phyloP scores from a whole-genome alignment of 225 moss, liverwort and hornwort species.

The Asterella californica region DNA sequence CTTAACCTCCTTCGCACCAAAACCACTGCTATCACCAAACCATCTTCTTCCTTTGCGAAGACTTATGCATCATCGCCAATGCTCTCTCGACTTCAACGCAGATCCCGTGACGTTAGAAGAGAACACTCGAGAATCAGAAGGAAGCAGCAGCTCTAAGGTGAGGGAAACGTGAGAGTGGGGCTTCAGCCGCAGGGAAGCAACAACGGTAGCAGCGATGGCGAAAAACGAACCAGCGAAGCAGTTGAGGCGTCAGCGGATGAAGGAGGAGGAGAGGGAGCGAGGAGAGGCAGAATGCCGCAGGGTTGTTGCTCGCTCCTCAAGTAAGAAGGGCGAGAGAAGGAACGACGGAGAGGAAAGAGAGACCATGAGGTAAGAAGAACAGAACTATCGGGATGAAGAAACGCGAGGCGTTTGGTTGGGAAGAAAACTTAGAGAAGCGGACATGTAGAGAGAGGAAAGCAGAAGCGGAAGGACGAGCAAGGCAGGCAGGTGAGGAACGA shows the following conservation, averaged over 20 bases:
- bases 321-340: neutral
- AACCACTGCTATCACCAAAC: too few relatives aligned
- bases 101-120: neutral
- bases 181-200: neutral
- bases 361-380: too few relatives aligned
- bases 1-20: slow-evolving; percentile 8
- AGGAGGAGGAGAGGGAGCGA: neutral
- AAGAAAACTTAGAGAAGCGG: neutral
- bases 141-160: neutral
- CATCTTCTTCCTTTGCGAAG: neutral
- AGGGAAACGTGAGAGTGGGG: neutral
- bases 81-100: neutral
- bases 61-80: neutral
- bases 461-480: neutral
- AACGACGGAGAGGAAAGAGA: too few relatives aligned
- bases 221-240: neutral
- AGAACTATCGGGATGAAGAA: neutral
- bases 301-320: neutral
- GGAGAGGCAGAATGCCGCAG: neutral
- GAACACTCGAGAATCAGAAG: neutral
- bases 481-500: neutral
- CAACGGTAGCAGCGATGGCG: neutral
- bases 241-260: neutral
- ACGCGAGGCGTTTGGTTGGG: neutral
- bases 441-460: neutral